phyloP scores from a whole-genome alignment of 768 basidiomycete genomes.

The Tylopilus felleus region DNA sequence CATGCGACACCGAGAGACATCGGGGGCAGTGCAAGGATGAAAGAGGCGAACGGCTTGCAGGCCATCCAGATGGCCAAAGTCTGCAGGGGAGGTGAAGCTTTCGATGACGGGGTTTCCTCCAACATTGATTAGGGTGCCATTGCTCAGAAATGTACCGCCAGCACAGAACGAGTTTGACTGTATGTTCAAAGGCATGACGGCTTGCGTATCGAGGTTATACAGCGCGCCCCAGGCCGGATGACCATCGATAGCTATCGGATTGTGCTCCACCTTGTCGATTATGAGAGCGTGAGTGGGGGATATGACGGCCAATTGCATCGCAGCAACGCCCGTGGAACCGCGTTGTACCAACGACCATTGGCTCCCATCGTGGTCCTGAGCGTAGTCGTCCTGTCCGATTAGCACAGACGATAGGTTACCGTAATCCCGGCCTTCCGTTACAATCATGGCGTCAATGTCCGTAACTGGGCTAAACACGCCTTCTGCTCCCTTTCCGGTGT shows the following conservation, averaged over 20 bases:
- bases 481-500: constrained; percentile 43
- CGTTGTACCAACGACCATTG: constrained; percentile 60
- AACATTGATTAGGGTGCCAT: constrained; percentile 75
- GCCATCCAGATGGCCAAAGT: constrained; percentile 75
- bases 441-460: constrained; percentile 66
- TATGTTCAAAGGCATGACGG: constrained; percentile 57
- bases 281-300: constrained; percentile 69
- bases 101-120: constrained; percentile 80
- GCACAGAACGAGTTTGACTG: constrained; percentile 86
- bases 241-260: constrained; percentile 66
- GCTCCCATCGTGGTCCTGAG: neutral
- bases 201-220: constrained; percentile 65
- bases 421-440: constrained; percentile 43
- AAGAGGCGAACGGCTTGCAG: constrained; percentile 72
- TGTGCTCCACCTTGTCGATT: constrained; percentile 84
- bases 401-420: neutral
- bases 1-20: constrained; percentile 52
- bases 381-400: neutral
- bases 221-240: constrained; percentile 82
- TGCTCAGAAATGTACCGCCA: constrained; percentile 71
- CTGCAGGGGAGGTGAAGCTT: constrained; percentile 57
- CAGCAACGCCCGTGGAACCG: constrained; percentile 72
- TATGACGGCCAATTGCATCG: constrained; percentile 73
- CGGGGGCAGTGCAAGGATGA: constrained; percentile 54
- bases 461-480: constrained; percentile 35